phyloP scores from a whole-genome alignment of 345 rosid species.

The Populus alba region DNA sequence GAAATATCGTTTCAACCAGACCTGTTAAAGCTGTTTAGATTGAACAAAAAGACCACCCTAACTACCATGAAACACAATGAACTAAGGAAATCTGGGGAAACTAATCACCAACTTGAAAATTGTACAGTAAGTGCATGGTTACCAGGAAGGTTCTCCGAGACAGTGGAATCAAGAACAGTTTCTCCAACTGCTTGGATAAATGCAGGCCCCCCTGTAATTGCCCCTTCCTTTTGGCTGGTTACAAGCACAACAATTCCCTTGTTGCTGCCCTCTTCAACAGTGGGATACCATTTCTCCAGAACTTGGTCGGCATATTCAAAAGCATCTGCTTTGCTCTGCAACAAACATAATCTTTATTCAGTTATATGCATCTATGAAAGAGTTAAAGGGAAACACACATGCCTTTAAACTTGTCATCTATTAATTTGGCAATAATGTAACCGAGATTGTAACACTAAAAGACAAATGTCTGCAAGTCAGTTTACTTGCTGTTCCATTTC shows the following conservation, averaged over 20 bases:
- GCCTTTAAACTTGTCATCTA: too few relatives aligned
- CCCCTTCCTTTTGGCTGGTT: conserved; percentile 96
- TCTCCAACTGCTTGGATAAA: conserved; percentile 88
- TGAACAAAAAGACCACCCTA: too few relatives aligned
- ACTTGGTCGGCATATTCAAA: conserved; percentile 98
- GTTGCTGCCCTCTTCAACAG: conserved; percentile 78
- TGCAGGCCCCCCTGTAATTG: conserved; percentile 93
- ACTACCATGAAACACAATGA: background rate
- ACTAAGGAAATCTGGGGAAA: background rate
- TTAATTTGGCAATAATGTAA: too few relatives aligned
- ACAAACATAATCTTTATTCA: conserved; percentile 14
- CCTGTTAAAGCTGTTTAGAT: too few relatives aligned
- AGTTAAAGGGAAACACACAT: too few relatives aligned
- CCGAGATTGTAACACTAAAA: too few relatives aligned
- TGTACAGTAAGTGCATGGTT: conserved; percentile 15
- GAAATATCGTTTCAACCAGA: too few relatives aligned
- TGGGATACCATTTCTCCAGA: conserved; percentile 89
- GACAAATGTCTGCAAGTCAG: too few relatives aligned
- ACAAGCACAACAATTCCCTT: conserved; percentile 91
- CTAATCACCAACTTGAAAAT: background rate
- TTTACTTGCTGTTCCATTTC: background rate
- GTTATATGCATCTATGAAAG: background rate
- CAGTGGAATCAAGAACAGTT: conserved; percentile 75
- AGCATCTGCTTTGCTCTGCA: conserved; percentile 99
- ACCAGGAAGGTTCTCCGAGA: conserved; percentile 96